A percentile compares a stretch with the other conserved stretches of the same genome.
Conservation (phyloP, 1,139 yeast genomes). For the Debaryomyces fabryi region DNA sequence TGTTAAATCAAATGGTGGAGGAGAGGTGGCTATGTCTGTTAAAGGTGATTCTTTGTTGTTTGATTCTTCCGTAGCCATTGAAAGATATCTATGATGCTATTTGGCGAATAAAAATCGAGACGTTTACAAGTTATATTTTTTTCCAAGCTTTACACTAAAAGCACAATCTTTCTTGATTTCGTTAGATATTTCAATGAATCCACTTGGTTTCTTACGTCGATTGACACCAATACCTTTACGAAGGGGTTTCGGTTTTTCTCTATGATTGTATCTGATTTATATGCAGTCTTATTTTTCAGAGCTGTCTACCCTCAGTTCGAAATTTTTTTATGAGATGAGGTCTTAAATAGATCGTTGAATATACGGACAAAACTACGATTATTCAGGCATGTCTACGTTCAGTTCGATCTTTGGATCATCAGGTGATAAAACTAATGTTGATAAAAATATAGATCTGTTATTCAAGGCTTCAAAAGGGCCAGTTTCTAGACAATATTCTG, state of each 20-base stretch:
- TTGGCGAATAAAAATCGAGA: background rate
- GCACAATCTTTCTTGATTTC: background rate
- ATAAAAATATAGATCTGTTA: slow-evolving; percentile 43
- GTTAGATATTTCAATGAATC: background rate
- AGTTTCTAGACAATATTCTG: slow-evolving; percentile 33
- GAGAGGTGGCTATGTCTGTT: slow-evolving; percentile 45
- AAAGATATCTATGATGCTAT: slow-evolving; percentile 2
- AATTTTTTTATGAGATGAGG: slow-evolving; percentile 8
- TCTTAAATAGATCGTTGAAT: background rate
- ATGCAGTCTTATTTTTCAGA: background rate
- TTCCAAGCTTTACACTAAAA: background rate
- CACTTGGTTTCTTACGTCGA: background rate
- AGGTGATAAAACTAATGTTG: slow-evolving; percentile 28
- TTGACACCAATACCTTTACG: background rate
- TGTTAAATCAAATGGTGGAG: slow-evolving; percentile 37
- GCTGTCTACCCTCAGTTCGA: background rate
- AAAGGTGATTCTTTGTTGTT: slow-evolving; percentile 35
- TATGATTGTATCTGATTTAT: background rate
- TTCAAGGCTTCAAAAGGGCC: slow-evolving; percentile 44
- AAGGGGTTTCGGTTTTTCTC: slow-evolving; percentile 1
- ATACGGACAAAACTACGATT: background rate
- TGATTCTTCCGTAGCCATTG: slow-evolving; percentile 15
- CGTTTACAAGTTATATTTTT: background rate
- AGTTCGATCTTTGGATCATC: slow-evolving; percentile 34
- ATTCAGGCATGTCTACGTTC: slow-evolving; percentile 35